Conservation (phyloP, 331 rosid genomes). For the Cydonia oblonga region DNA sequence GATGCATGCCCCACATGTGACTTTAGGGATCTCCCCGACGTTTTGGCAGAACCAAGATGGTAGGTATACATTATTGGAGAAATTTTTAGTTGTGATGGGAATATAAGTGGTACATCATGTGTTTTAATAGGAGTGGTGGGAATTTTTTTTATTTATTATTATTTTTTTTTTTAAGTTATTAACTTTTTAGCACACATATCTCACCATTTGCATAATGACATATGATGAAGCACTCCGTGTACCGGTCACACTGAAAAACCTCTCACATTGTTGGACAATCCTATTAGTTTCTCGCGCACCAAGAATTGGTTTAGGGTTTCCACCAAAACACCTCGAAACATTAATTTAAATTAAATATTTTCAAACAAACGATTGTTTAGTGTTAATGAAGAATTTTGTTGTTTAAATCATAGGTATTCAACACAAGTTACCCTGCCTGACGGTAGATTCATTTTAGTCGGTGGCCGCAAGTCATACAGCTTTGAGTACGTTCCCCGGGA, state of each 20-base stretch:
- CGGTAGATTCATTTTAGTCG: conserved; percentile 51
- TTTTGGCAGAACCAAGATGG: conserved; percentile 58
- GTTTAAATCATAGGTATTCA: conserved; percentile 40
- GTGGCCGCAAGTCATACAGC: conserved; percentile 64
- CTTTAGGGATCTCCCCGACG: conserved; percentile 25
- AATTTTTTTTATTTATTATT: too few species aligned
- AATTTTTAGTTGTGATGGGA: too few species aligned
- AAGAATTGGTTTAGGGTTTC: not conserved
- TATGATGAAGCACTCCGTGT: too few species aligned
- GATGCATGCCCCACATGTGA: conserved; percentile 39
- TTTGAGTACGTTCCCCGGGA: conserved; percentile 51
- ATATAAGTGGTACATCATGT: too few species aligned
- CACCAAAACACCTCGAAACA: not conserved
- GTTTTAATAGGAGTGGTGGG: too few species aligned
- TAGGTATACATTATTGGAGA: conserved; percentile 6
- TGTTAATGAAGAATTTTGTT: not conserved
- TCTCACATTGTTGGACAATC: not conserved
- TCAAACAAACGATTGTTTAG: too few species aligned
- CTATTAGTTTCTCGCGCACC: not conserved
- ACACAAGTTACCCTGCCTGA: conserved; percentile 42
- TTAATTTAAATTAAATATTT: too few species aligned
- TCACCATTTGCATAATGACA: too few species aligned
- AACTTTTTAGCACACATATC: too few species aligned
- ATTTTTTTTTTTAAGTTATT: too few species aligned
- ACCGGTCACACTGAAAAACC: too few species aligned